Evolutionary conservation across 148 eudicot genomes (phyloP), one percentile per base, ranked within the genome.

Genomic region (Spergularia marina): DNA sequence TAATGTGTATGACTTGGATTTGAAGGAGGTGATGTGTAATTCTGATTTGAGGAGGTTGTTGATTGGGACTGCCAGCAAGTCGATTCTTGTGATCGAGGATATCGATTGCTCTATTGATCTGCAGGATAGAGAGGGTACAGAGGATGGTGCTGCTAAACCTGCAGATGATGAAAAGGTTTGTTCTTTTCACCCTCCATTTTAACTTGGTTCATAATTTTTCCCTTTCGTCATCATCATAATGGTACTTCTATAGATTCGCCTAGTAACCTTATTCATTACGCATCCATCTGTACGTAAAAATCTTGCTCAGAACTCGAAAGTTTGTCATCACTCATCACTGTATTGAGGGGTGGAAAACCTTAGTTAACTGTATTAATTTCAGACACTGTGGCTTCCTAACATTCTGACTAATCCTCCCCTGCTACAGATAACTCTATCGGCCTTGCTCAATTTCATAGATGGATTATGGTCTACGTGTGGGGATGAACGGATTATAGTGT

Each of bases 401-500:
- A 21, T 8, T 23, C 34, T 34, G 14, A 25, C 0, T 8, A 39
- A 20, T 36, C 39, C 23, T 34, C 36, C 36, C 36, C 47, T 25
- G 7, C 14, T 21, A 70, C 78, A 90, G 96, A 81, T 89, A 10
- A 91, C 88, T 17, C 66, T 89, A 52, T 87, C 96, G 15, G 96
- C 90, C 15, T 55, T 88, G 73, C 87, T 90, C 15, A 90, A 88
- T 75, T 90, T 90, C 79, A 82, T 88, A 0, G 94, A 88, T 12
- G 94, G 91, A 8, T 55, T 90, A 75, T 91, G 96, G 96, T 91
- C 96, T 10, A 85, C 86, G n/a, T 87, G 91, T 66, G 92, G 92
- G n/a, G 96, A 91, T 59, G 92, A 87, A 59, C 75, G 91, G 21
- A 87, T 87, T n/a, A 86, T 91, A n/a, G 75, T 91, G 8, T 88